Conservation (phyloP, 148 eudicot genomes). For the Diospyros kaki region DNA sequence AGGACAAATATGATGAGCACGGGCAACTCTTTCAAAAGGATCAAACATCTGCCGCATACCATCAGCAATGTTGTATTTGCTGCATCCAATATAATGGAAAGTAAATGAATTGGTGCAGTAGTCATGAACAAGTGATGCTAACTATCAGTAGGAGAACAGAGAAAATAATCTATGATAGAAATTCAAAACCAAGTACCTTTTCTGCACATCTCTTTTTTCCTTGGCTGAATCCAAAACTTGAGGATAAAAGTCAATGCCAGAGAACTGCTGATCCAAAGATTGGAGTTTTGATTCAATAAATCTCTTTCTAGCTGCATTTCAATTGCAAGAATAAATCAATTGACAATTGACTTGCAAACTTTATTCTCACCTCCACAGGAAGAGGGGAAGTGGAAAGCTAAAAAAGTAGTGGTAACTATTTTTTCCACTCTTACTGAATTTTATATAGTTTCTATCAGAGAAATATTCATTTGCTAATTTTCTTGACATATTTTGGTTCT, state of each 20-base stretch:
- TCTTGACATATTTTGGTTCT: background rate
- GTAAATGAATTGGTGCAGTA: background rate
- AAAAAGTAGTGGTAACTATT: background rate
- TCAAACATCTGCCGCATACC: conserved; percentile 68
- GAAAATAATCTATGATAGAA: background rate
- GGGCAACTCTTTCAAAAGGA: conserved; percentile 66
- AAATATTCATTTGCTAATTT: background rate
- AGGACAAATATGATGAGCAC: conserved; percentile 74
- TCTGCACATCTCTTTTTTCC: conserved; percentile 54
- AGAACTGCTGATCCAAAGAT: conserved; percentile 51
- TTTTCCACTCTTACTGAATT: background rate
- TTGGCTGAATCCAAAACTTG: conserved; percentile 49
- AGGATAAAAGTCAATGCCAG: conserved; percentile 56
- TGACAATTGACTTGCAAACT: background rate
- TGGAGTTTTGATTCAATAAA: conserved; percentile 69
- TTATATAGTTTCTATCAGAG: background rate
- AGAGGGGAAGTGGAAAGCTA: background rate
- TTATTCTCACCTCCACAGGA: background rate
- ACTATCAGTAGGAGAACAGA: background rate
- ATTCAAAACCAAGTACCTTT: conserved; percentile 47
- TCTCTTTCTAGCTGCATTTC: conserved; percentile 74
- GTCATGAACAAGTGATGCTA: background rate
- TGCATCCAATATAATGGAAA: conserved; percentile 18
- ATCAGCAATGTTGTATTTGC: conserved; percentile 45
- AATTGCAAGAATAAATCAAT: conserved; percentile 6